Base-by-base conservation (phyloP, 495 filamentous ascomycete genomes). In the Glonium stellatum region DNA sequence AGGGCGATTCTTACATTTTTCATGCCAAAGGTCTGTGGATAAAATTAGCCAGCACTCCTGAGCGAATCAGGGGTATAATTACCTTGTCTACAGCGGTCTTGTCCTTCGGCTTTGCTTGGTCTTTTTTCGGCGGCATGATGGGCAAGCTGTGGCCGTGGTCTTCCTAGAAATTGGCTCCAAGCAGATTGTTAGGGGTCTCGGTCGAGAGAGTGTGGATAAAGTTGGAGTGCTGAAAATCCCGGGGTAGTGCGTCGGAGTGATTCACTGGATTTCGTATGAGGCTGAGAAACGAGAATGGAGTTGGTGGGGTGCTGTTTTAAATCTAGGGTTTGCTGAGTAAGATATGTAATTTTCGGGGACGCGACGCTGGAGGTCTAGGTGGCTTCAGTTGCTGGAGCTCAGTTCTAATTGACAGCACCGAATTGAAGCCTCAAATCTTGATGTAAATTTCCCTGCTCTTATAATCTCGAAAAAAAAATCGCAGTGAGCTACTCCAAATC, bases 41-140 rank as follows among this genome's bases (percentile, higher is more conserved):
- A 50, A 39, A 63, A 47, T 64, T 54, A 60, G 54, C 74, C 59
- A 71, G 61, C 27, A 50, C 36, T 13, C 12, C 71, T 67, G 11
- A n/a, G 8, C 27, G 5, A 19, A 35, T 13, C 49, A n/a, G 42
- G 21, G 48, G 18, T 25, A 27, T 34, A 51, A 52, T 1, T 65
- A 84, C 83, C 80, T 93, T 95, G 79, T 98, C 93, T 56, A 92
- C 90, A 60, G 90, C 87, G 13, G 77, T 60, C 73, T 90, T 90
- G 47, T 78, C 69, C 41, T 84, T 80, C 65, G 84, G 78, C 83
- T 92, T 89, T 78, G 82, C 76, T 89, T 87, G 57, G 13, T 83
- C 75, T 69, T 92, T 92, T 74, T 98, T 98, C 61, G 93, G 93
- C 72, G 95, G 85, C 93, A 97, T 98, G 72, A 69, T 87, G 79